Base-by-base conservation (phyloP, 306 rosid genomes). In the Lathyrus aphaca region DNA sequence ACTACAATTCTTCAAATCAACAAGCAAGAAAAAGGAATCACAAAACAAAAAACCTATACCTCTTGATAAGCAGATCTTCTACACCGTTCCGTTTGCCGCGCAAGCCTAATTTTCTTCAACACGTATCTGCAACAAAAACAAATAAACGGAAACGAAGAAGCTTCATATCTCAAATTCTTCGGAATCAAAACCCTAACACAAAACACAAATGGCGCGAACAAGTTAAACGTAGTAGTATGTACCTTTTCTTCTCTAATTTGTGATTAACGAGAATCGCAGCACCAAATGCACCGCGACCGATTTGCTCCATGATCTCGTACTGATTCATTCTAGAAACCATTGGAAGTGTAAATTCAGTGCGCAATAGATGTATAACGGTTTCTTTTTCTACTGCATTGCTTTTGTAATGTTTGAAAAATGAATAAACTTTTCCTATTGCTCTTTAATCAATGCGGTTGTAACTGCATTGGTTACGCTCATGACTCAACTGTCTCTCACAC, bases 231-330 rank as follows among this genome's bases (percentile, higher is more conserved):
- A 1, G 10, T 7, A 35, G 10, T 10, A 12, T 2, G 10, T 53
- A 93, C 98, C 88, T 88, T 76, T 79, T 93, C 84, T 74, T 90
- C 89, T 90, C 98, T 15, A 83, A 81, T 63, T 78, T 93, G 83
- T 93, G 96, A 62, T 88, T 79, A 14, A 90, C 98, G 5, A 93
- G 92, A 85, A 93, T 90, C 40, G 98, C 98, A 61, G 98, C 96
- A 55, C 98, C 98, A 50, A 90, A 93, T 64, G 98, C 98, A 42
- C 98, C 97, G 1, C 96, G 91, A 64, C 98, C 97, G 90, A 93
- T 93, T 90, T 93, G 97, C 83, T 90, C 97, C 98, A 93, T 86
- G 82, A 93, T 89, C 84, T 93, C 98, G 18, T 93, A 93, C 61
- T 90, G 93, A 90, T 90, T 96, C 98, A 92, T 88, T 61, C 89